Evolutionary conservation across 2,329 filamentous ascomycete species (phyloP).

Genomic region (Claviceps quebecensis): DNA sequence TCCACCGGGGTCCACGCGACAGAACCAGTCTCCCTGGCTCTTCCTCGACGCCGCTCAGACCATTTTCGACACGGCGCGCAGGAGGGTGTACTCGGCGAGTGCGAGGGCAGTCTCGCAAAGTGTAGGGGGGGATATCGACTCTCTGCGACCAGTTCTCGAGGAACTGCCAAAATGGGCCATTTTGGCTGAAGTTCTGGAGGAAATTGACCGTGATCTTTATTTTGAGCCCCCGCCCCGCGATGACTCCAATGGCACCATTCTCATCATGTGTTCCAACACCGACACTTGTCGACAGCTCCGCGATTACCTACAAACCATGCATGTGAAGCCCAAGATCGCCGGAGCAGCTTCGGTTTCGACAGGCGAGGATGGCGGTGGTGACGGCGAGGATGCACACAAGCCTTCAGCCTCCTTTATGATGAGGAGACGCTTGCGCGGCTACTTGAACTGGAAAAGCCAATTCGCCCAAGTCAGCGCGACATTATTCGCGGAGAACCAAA

Average conservation of each 20-base stretch:
- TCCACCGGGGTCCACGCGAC: slow-evolving; percentile 70
- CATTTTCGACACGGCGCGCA: slow-evolving; percentile 81
- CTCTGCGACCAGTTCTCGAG: slow-evolving; percentile 70
- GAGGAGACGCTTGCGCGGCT: slow-evolving; percentile 72
- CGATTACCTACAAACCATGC: slow-evolving; percentile 86
- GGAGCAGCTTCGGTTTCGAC: slow-evolving; percentile 9
- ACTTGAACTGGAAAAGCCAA: slow-evolving; percentile 80
- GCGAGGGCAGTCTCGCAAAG: slow-evolving; percentile 35
- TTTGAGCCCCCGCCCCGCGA: slow-evolving; percentile 64
- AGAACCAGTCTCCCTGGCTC: slow-evolving; percentile 89
- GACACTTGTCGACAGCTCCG: slow-evolving; percentile 76
- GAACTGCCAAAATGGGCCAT: slow-evolving; percentile 90
- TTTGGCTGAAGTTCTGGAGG: slow-evolving; percentile 77
- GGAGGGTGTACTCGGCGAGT: slow-evolving; percentile 67
- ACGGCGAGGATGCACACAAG: slow-evolving; percentile 37
- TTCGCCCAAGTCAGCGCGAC: slow-evolving; percentile 74
- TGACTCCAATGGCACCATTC: slow-evolving; percentile 78
- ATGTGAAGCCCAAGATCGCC: slow-evolving; percentile 46
- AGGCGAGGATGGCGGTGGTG: slow-evolving; percentile 31
- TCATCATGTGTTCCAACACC: slow-evolving; percentile 91
- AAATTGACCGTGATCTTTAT: slow-evolving; percentile 84
- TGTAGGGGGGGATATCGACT: slow-evolving; percentile 34
- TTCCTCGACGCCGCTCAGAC: slow-evolving; percentile 91
- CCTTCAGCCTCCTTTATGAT: slow-evolving; percentile 79
- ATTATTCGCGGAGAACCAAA: slow-evolving; percentile 69